phyloP scores from a whole-genome alignment of 805 yeast genomes.

The Metahyphopichia silvanorum region DNA sequence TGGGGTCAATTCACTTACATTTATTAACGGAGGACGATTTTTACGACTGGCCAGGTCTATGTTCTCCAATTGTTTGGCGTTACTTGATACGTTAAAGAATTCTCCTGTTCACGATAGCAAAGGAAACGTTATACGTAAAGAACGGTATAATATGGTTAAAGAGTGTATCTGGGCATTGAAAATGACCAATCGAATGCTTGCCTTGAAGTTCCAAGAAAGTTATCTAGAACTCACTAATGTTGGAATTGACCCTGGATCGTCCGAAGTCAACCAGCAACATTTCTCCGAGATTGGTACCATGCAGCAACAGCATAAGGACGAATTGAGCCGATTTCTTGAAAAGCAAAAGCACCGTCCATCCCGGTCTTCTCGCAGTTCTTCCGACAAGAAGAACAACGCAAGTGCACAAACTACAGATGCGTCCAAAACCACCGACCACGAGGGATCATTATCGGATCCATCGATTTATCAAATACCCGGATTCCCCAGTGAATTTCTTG shows the following conservation, averaged over 20 bases:
- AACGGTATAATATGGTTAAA: slow-evolving; percentile 48
- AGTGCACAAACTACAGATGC: background rate
- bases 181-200: slow-evolving; percentile 49
- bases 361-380: too few relatives aligned
- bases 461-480: background rate
- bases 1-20: slow-evolving; percentile 38
- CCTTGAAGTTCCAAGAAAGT: slow-evolving; percentile 44
- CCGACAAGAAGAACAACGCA: background rate
- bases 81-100: slow-evolving; percentile 20
- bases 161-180: slow-evolving; percentile 65
- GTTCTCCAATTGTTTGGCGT: slow-evolving; percentile 18
- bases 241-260: slow-evolving; percentile 54
- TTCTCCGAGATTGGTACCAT: slow-evolving; percentile 46
- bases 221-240: slow-evolving; percentile 30
- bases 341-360: slow-evolving; percentile 14
- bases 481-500: background rate
- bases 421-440: background rate
- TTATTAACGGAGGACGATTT: slow-evolving; percentile 41
- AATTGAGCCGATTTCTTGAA: slow-evolving; percentile 16
- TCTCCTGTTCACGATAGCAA: slow-evolving; percentile 28
- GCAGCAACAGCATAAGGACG: slow-evolving; percentile 9
- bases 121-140: slow-evolving; percentile 26
- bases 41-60: slow-evolving; percentile 19
- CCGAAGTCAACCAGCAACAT: slow-evolving; percentile 45
- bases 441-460: background rate